Base-by-base conservation (phyloP, 2,329 filamentous ascomycete genomes). In the Arthrobotrys pseudoclavata region DNA sequence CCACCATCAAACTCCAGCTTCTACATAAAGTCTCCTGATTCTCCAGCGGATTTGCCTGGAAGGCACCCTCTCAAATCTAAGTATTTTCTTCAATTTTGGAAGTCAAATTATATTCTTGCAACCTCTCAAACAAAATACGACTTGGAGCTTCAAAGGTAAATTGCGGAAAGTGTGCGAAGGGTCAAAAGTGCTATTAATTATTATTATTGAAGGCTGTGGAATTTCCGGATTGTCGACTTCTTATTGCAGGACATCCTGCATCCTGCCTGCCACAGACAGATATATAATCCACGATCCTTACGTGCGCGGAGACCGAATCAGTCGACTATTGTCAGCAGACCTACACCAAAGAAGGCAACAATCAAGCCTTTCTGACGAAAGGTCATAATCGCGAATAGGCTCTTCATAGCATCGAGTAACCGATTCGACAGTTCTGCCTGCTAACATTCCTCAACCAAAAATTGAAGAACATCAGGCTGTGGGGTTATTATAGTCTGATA, bases 1-100 rank as follows among this genome's bases (percentile, higher is more conserved):
- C 47, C 57, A 76, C 24, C 15, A 53, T 34, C 6, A 26, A 40
- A 37, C 40, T 42, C 31, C 13, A 13, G 40, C n/a, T 29, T 52
- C 52, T 77, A 60, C 53, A 60, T 77, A 77, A 71, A 77, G 67
- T 64, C 67, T 71, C 67, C 74, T 71, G 61, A 71, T 55, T 63
- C 61, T 77, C 74, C 67, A 37, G 61, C 34, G 37, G 47, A 29
- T 48, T 71, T 63, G 61, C 74, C 74, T 77, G 67, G 53, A 77
- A 71, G 74, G 74, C 60, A 40, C 34, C 48, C 61, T 70, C 45
- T 55, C 72, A 69, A 61, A 69, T 70, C 47, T 70, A 66, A 69
- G 22, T 22, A 34, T 71, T 77, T 63, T 64, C 57, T 64, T 76
- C 52, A 31, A 42, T 67, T 69, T 71, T 67, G 61, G 29, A 61